Evolutionary conservation across 2,329 filamentous ascomycete genomes (phyloP).

Genomic region (Gnomoniopsis sp.): DNA sequence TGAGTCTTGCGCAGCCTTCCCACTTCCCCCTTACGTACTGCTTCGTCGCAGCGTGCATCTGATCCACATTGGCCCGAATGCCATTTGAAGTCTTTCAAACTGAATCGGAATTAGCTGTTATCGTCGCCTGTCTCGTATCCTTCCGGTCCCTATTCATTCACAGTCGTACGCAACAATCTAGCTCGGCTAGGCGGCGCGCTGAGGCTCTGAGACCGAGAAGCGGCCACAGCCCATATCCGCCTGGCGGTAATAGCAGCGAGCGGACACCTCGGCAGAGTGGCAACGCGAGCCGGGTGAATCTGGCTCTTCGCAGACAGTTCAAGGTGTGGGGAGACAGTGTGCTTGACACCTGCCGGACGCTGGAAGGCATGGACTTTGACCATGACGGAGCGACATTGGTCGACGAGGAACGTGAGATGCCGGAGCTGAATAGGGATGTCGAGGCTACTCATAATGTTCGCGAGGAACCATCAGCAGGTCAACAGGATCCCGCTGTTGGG

Average conservation of each 20-base stretch:
- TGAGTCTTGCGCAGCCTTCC: not conserved
- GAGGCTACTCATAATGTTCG: not conserved
- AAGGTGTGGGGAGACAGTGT: constrained; percentile 15
- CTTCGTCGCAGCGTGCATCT: not conserved
- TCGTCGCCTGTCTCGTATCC: constrained; percentile 17
- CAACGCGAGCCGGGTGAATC: constrained; percentile 1
- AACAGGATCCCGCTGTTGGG: not conserved
- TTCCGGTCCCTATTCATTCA: constrained; percentile 18
- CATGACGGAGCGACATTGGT: constrained; percentile 13
- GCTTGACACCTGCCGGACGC: constrained; percentile 14
- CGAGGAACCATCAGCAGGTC: not conserved
- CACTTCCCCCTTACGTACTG: too few species aligned
- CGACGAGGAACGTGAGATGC: constrained; percentile 5
- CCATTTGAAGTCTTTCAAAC: not conserved
- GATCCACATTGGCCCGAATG: not conserved
- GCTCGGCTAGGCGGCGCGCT: constrained; percentile 5
- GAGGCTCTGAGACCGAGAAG: constrained; percentile 3
- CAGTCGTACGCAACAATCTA: constrained; percentile 5
- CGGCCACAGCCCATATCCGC: constrained; percentile 6
- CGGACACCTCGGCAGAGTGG: constrained; percentile 5
- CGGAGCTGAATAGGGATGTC: not conserved
- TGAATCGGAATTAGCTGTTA: not conserved
- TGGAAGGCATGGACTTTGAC: constrained; percentile 10
- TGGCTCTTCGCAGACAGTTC: constrained; percentile 3
- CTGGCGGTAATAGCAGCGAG: not conserved